Percentiles rank a stretch among this genome's conserved stretches.
phyloP scores from a whole-genome alignment of 2,329 filamentous ascomycete genomes.

The Triangularia verruculosa region DNA sequence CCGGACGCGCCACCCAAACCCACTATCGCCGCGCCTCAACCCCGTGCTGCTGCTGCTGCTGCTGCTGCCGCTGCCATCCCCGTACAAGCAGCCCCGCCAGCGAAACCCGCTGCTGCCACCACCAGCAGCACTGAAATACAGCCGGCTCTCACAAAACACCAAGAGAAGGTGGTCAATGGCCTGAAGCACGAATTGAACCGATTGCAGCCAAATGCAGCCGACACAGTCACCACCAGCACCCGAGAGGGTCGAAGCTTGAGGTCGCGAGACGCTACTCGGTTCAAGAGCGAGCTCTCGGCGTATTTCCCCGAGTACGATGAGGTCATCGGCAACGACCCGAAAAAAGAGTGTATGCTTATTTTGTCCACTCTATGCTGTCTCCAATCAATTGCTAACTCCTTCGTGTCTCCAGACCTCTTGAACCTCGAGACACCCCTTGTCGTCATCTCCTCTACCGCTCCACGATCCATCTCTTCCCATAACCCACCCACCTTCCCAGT shows the following conservation, averaged over 20 bases:
- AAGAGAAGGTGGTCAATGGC: conserved; percentile 59
- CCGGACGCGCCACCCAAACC: conserved; percentile 25
- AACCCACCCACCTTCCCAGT: conserved; percentile 36
- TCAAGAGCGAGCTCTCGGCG: conserved; percentile 85
- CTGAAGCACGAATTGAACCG: conserved; percentile 59
- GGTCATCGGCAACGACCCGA: conserved; percentile 80
- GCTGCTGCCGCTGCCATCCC: conserved; percentile 11
- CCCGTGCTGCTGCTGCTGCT: conserved; percentile 14
- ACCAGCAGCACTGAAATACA: conserved; percentile 22
- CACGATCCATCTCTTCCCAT: conserved; percentile 31
- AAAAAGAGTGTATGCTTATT: conserved; percentile 65
- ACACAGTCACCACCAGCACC: conserved; percentile 46
- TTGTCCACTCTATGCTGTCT: conserved; percentile 15
- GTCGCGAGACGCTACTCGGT: conserved; percentile 78
- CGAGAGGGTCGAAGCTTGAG: conserved; percentile 69
- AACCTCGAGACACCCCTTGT: conserved; percentile 70
- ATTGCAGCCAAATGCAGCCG: conserved; percentile 48
- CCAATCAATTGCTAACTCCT: conserved; percentile 11
- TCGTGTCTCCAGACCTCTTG: conserved; percentile 59
- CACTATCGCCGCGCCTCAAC: conserved; percentile 8
- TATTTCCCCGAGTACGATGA: conserved; percentile 96
- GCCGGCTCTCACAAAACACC: conserved; percentile 45
- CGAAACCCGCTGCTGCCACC: conserved; percentile 22
- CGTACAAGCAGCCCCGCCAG: conserved; percentile 16
- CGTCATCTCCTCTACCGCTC: conserved; percentile 53